phyloP scores from a whole-genome alignment of 305 asterid species.

The Fraxinus paxiana region DNA sequence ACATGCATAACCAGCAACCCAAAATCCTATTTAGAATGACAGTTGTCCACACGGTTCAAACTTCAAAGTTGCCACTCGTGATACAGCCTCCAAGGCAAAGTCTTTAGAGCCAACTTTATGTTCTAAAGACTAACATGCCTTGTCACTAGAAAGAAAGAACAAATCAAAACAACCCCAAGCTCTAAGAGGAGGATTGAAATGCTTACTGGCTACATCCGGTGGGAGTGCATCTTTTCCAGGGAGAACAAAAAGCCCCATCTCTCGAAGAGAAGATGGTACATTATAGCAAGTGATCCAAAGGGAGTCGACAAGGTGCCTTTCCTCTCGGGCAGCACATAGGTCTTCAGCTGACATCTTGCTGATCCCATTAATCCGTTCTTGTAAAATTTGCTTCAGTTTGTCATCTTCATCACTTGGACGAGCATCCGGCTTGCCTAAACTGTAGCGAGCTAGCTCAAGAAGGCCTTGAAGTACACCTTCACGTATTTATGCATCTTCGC shows the following conservation, averaged over 20 bases:
- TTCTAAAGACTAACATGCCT: too few species aligned
- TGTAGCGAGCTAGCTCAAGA: constrained; percentile 54
- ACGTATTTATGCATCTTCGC: constrained; percentile 66
- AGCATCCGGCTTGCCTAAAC: constrained; percentile 22
- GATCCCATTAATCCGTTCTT: constrained; percentile 60
- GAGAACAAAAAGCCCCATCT: constrained; percentile 61
- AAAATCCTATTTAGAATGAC: too few species aligned
- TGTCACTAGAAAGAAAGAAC: too few species aligned
- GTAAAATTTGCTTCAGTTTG: constrained; percentile 58
- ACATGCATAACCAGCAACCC: too few species aligned
- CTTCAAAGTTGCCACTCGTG: too few species aligned
- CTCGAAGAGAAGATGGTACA: constrained; percentile 71
- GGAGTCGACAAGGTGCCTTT: constrained; percentile 69
- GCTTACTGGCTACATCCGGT: constrained; percentile 75
- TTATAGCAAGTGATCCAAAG: constrained; percentile 61
- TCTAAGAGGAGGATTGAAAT: constrained; percentile 69
- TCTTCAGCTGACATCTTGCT: constrained; percentile 67
- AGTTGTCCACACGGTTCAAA: too few species aligned
- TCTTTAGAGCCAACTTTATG: too few species aligned
- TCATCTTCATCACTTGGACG: constrained; percentile 41
- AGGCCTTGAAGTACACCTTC: constrained; percentile 83
- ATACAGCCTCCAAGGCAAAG: too few species aligned
- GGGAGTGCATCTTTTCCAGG: constrained; percentile 77
- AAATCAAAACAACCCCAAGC: constrained; percentile 41
- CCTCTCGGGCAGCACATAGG: constrained; percentile 71